These are phyloP conservation scores for Coemansia sp. DNA, from an alignment of 192 early-diverging fungal genomes.

Conservation along the genomic window DNA sequence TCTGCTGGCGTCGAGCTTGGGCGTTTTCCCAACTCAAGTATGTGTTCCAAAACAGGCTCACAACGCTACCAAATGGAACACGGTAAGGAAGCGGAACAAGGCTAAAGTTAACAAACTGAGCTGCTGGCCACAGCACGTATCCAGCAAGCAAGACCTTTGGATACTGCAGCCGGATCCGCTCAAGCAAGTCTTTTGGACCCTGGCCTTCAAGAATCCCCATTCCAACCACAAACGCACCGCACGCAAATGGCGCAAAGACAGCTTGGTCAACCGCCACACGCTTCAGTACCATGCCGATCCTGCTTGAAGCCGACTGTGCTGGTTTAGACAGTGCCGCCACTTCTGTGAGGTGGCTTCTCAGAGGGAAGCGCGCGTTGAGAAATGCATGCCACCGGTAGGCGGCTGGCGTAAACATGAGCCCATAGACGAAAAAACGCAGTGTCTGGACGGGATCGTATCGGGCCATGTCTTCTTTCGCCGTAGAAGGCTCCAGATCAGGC, in stretches of 20 bases:
- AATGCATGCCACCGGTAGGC: slow-evolving; percentile 42
- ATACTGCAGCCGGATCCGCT: slow-evolving; percentile 24
- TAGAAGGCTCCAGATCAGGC: not conserved
- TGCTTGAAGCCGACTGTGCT: not conserved
- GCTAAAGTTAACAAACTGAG: slow-evolving; percentile 72
- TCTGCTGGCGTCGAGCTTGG: slow-evolving; percentile 2
- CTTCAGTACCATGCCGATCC: slow-evolving; percentile 22
- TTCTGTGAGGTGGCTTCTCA: not conserved
- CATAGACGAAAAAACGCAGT: slow-evolving; percentile 38
- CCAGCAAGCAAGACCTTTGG: slow-evolving; percentile 21
- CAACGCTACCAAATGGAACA: slow-evolving; percentile 66
- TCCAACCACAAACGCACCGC: slow-evolving; percentile 29
- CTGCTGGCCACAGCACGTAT: slow-evolving; percentile 66
- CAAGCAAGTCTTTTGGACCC: slow-evolving; percentile 10
- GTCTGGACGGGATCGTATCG: slow-evolving; percentile 23
- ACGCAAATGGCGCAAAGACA: slow-evolving; percentile 37
- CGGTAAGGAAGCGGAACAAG: slow-evolving; percentile 67
- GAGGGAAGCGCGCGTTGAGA: slow-evolving; percentile 33
- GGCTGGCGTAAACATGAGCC: slow-evolving; percentile 23
- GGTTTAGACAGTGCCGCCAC: not conserved
- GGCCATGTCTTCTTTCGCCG: not conserved
- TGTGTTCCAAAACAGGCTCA: slow-evolving; percentile 73
- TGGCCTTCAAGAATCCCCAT: slow-evolving; percentile 44
- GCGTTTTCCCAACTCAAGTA: slow-evolving; percentile 70
- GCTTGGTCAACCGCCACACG: slow-evolving; percentile 38